Evolutionary conservation across 2,329 filamentous ascomycete species (phyloP), one percentile per base, ranked within the genome.

Genomic region (Pseudogymnoascus destructans): DNA sequence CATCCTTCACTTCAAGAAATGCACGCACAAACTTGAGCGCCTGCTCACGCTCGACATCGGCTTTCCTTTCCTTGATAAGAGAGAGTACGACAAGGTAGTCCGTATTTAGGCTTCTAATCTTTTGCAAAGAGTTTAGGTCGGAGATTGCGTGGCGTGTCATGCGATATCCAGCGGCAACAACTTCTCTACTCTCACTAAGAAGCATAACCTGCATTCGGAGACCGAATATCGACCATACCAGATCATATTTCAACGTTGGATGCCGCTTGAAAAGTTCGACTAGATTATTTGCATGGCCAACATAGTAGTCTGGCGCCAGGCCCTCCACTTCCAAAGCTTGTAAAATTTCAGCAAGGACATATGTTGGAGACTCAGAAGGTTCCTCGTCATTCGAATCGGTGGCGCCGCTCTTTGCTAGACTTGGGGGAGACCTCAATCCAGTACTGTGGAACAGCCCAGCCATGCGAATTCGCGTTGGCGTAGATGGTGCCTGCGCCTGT

Each of bases 211-310:
- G 93, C 76, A 97, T 91, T 42, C 93, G 82, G 55, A 95, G 73
- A 1, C 95, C 93, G 71, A 98, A 98, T 1, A 95, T 85, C 3
- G 90, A 87, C 93, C 93, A 98, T 1, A 89, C 91, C 55, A 98
- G 75, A 71, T 98, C 95, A 70, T 97, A 96, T 69, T 98, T 98
- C 59, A 98, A 78, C 1, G 89, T 92, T 1, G 90, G 89, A 71
- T 97, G 84, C 57, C 89, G 81, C 70, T 92, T 95, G 73, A 98
- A 95, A n/a, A 98, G 77, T 62, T 95, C 88, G n/a, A 97, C 93
- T 7, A 98, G 77, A 63, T 82, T 87, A 69, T 98, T 98, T 23
- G 90, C 90, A 61, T 89, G 83, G 60, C 87, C 88, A 57, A 98
- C 92, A 68, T 98, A 98, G 73, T 95, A 96, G 71, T 97, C 93